Base-by-base conservation (phyloP, 1,139 yeast species). In the Lodderomyces parapsilosis region DNA sequence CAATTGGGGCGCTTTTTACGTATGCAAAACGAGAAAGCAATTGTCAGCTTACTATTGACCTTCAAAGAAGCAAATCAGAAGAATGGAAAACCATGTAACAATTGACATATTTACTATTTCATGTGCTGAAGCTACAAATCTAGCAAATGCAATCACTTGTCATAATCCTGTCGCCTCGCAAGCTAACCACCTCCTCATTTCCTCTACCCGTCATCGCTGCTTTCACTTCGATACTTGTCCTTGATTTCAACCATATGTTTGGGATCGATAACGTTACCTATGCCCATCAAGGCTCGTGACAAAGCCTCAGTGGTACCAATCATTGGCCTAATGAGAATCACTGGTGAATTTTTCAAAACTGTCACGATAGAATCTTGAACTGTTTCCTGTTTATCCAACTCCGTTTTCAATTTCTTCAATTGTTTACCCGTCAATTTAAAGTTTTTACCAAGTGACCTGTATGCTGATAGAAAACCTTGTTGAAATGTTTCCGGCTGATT, bases 301-400 rank as follows among this genome's bases (percentile, higher is more conserved):
- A 91, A 73, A 0, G 96, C 96, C 58, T 90, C 97, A 0, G 97
- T 87, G 0, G 96, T 90, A 1, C 97, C 98, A 51, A 91, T 90
- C 55, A 89, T 76, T 1, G 98, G 97, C 39, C 97, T 65, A 2
- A 91, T 75, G 14, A 91, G 63, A 7, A 90, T 83, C 18, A 88
- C 78, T 0, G 97, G 97, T 0, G 96, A 81, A 1, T 86, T 88
- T 51, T 78, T 79, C 23, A 86, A 81, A n/a, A 89, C 71, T 0
- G 87, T 81, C 18, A 70, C 67, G 1, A 86, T 76, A 0, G 90
- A 87, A 5, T 81, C 86, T 48, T 79, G 85, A 1, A 88, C 78
- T 43, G 78, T 80, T 1, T 80, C 85, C 35, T 81, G 75, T 9
- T 77, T 82, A 30, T 79, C 74, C 10, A 86, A 75, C 36, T 83